phyloP scores from a whole-genome alignment of 768 basidiomycete genomes.

The Pisolithus tinctorius region DNA sequence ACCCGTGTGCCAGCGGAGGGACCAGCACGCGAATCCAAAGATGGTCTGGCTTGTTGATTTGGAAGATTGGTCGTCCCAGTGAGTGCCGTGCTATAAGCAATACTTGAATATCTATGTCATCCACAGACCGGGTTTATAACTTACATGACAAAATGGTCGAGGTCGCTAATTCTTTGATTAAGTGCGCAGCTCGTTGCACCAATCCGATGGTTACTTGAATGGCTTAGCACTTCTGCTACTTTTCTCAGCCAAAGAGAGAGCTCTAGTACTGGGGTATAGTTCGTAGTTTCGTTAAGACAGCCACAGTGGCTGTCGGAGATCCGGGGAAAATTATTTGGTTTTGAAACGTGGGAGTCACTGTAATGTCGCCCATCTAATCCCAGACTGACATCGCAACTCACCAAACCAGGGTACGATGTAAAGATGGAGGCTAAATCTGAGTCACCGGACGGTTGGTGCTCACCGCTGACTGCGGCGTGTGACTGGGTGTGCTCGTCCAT shows the following conservation, averaged over 20 bases:
- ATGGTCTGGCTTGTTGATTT: slow-evolving; percentile 14
- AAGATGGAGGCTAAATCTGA: slow-evolving; percentile 41
- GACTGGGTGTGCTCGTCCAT: slow-evolving; percentile 38
- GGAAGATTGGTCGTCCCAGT: slow-evolving; percentile 27
- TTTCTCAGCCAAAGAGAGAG: slow-evolving; percentile 58
- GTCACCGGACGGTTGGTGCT: slow-evolving; percentile 26
- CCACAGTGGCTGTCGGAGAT: slow-evolving; percentile 40
- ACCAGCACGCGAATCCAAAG: slow-evolving; percentile 3
- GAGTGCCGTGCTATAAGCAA: slow-evolving; percentile 33
- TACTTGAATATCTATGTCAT: slow-evolving; percentile 5
- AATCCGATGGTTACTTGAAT: slow-evolving; percentile 34
- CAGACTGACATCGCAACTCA: slow-evolving; percentile 9
- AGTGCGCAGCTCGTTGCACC: slow-evolving; percentile 27
- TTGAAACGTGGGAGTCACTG: slow-evolving; percentile 5
- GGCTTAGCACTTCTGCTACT: slow-evolving; percentile 49
- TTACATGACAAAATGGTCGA: slow-evolving; percentile 50
- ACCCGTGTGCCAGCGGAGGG: slow-evolving; percentile 6
- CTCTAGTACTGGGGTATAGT: slow-evolving; percentile 56
- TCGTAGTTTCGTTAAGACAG: slow-evolving; percentile 48
- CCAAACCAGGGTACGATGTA: slow-evolving; percentile 26
- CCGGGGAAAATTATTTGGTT: slow-evolving; percentile 7
- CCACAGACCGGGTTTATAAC: slow-evolving; percentile 14
- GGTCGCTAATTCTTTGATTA: slow-evolving; percentile 40
- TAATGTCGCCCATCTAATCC: slow-evolving; percentile 4
- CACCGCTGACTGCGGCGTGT: slow-evolving; percentile 20